Evolutionary conservation across 352 stramenopile species (phyloP).

Genomic region (Phytopythium delawarense): DNA sequence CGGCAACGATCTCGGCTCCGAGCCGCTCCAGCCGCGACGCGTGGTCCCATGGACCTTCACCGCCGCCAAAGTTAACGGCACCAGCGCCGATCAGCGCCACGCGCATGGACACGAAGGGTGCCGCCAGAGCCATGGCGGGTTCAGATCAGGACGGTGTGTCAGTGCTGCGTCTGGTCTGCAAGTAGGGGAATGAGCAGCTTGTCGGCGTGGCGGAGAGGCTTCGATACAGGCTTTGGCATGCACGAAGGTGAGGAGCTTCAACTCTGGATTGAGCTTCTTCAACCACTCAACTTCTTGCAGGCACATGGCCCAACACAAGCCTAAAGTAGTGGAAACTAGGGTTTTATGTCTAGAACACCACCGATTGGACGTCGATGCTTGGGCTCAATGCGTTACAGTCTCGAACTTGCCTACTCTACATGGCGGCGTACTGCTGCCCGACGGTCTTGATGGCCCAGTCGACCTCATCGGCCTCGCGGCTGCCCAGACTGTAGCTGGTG

Average conservation of each 20-base stretch:
- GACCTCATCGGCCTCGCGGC: constrained; percentile 1
- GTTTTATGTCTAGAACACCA: no score
- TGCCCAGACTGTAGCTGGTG: constrained; percentile 1
- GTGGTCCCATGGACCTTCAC: constrained; percentile 18
- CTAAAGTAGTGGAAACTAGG: no score
- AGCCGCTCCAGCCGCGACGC: constrained; percentile 13
- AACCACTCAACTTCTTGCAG: no score
- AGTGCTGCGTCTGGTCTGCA: not conserved
- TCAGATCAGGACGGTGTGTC: not conserved
- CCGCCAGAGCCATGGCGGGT: no score
- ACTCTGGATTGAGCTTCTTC: no score
- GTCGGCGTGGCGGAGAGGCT: not conserved
- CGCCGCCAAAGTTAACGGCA: constrained; percentile 20
- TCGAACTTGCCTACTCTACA: not conserved
- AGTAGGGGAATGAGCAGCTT: not conserved
- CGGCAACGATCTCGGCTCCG: constrained; percentile 8
- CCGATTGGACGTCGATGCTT: no score
- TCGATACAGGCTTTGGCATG: no score
- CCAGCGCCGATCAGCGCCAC: constrained; percentile 16
- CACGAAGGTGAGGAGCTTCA: no score
- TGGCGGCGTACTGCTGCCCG: constrained; percentile 4
- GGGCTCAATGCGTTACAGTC: no score
- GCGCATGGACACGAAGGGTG: constrained; percentile 2
- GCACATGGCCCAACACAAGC: no score
- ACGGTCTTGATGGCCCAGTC: constrained; percentile 4